Base-by-base conservation (phyloP, 169 alveolate genomes). In the Cryptosporidium muris region DNA sequence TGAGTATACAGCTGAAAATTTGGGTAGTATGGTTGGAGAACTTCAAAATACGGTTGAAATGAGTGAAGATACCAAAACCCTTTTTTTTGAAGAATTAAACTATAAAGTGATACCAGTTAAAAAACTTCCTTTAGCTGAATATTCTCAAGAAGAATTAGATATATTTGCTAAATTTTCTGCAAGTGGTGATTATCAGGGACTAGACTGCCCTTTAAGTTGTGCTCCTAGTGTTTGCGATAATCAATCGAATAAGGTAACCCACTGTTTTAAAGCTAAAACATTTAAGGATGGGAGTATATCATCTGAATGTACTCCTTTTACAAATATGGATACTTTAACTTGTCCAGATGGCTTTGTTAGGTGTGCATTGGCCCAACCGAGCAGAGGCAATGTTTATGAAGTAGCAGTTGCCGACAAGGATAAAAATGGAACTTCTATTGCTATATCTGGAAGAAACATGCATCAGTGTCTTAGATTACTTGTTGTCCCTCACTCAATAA, bases 311-410 rank as follows among this genome's bases (percentile, higher is more conserved):
- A 68, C 60, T 36, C 85, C 85, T 58, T 74, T 74, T 58, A 74
- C 43, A 4, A 74, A 74, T 60, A 25, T 34, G 36, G 48, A 37
- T 40, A 74, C 85, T 1, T 45, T 74, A 58, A 74, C 67, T 2
- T 74, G 85, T 25, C 85, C 85, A 43, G 60, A 60, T 58, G 85
- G 67, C 12, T 74, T 45, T 60, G 60, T 74, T 56, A 42, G 85
- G 3, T 74, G 85, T 62, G 85, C 85, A 11, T 45, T 74, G 43
- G 54, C 85, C 4, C 85, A 74, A 16, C 85, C 85, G 60, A 74
- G 85, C 43, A 74, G 85, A 34, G 85, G 85, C 7, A 74, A 74
- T 58, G 42, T 74, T 4, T 74, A 74, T 74, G 85, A 74, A 74
- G 60, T 74, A 43, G 38, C 25, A 2, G 36, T 25, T 49, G 49